Base-by-base conservation (phyloP, 2,329 filamentous ascomycete species). In the Sphaerostilbella broomeana region DNA sequence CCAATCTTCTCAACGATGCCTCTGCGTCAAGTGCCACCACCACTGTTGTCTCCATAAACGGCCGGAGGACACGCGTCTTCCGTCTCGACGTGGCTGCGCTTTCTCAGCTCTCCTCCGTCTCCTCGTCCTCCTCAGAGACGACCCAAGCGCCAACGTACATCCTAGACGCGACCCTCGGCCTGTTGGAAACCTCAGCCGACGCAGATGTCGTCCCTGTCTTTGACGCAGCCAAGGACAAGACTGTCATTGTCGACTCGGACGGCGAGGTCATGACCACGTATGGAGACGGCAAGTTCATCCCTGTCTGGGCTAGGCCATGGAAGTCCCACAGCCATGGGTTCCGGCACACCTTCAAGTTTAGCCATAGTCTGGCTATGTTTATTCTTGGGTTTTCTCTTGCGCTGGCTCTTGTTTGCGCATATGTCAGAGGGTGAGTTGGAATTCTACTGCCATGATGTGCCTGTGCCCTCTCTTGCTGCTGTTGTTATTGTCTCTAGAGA, bases 321-420 rank as follows among this genome's bases (percentile, higher is more conserved):
- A 35, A 13, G n/a, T 28, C 12, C 9, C 20, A 34, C 13, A 3
- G 20, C 18, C 9, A 25, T 25, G 18, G 38, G 5, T 36, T 32
- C 17, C 36, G 24, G 6, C 27, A 17, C 11, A 17, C 37, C 11
- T 25, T 42, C 11, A 33, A 38, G 15, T 37, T 51, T 7, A 44
- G 42, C 5, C 46, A 47, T 12, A 30, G 44, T 8, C 29, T 48
- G 30, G 49, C 49, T 10, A 16, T 48, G 2, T 43, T 46, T 10
- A 43, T 51, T 19, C 20, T 51, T 18, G 41, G 39, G 2, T 31
- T 47, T 26, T 45, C 44, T 11, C 31, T 53, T 16, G 41, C 44
- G 4, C 26, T 48, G 22, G 34, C 50, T 11, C 15, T 45, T 18
- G 37, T 43, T 5, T 51, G 41, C 21, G 44, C 47, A 17, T 47